Evolutionary conservation across 257 asterid species (phyloP), one percentile per base, ranked within the genome.

Genomic region (Thymus quinquecostatus): DNA sequence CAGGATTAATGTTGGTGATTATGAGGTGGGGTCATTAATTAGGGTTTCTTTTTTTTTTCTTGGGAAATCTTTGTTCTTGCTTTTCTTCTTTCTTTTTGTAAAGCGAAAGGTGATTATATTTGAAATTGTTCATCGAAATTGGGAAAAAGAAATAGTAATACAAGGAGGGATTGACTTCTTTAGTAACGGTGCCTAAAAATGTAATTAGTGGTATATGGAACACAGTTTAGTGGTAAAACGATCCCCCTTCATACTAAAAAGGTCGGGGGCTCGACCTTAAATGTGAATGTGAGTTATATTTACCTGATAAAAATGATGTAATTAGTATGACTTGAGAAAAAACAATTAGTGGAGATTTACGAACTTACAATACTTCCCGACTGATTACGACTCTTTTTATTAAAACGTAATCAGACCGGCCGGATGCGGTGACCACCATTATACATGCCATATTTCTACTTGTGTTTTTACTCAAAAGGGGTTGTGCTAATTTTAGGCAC

Each of bases 121-220:
- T 13, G 11, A 8, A 69, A 11, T 3, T 8, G 44, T 10, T n/a
- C 44, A 55, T 60, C 0, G 49, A n/a, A 60, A 38, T 33, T 68
- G 72, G 40, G 38, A 43, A 59, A 48, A 28, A 32, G 21, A 9
- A 71, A 36, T 5, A 50, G 69, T 34, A 40, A 9, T 21, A 30
- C 21, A 29, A 30, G 27, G 45, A 56, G 40, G 11, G 21, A 36
- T 53, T 68, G 34, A 34, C 47, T 14, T 38, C 41, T 38, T 68
- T 68, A 68, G 38, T 38, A 4, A 68, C 8, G 7, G 36, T 55
- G 72, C 53, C 43, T 55, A 11, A 40, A 54, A 40, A 48, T 55
- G 55, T 8, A 55, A 27, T 28, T 54, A 27, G 38, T 28, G 6
- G 38, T 21, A 21, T 21, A 21, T 0, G 21, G 21, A 21, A 21